These are phyloP conservation scores for Epicoccum sorghinum DNA, from an alignment of 2,329 filamentous ascomycete species.

Conservation along the genomic window DNA sequence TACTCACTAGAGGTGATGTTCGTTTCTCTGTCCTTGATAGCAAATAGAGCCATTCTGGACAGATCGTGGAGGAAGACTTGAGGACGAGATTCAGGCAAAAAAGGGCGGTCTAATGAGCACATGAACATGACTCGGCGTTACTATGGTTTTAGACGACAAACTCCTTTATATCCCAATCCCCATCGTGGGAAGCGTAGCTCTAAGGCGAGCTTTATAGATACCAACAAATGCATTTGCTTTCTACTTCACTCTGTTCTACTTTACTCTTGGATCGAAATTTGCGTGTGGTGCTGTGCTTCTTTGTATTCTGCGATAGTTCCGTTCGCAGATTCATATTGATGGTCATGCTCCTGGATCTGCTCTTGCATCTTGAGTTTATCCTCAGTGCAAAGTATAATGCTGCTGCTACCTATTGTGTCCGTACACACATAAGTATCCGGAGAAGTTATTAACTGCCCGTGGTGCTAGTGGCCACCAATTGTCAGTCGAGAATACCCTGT, in stretches of 20 bases:
- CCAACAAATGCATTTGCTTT: conserved; percentile 10
- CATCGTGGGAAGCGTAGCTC: conserved; percentile 17
- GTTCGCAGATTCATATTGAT: no score
- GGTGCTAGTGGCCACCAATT: background rate
- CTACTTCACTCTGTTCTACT: background rate
- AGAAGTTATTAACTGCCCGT: background rate
- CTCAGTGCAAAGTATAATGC: background rate
- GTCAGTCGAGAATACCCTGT: background rate
- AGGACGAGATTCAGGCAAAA: conserved; percentile 5
- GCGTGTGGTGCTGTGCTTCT: no score
- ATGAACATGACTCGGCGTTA: conserved; percentile 15
- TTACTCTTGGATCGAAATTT: no score
- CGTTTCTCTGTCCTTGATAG: no score
- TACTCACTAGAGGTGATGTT: background rate
- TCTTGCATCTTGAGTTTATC: no score
- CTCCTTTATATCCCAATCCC: conserved; percentile 22
- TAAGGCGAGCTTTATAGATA: conserved; percentile 20
- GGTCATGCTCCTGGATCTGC: no score
- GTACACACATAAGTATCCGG: background rate
- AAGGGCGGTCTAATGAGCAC: conserved; percentile 20
- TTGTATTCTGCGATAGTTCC: no score
- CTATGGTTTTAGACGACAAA: conserved; percentile 20
- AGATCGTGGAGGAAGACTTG: background rate
- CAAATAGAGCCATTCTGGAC: background rate
- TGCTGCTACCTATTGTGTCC: background rate